Conservation (phyloP, 208 protist species). For the Trypanosoma caninum region DNA sequence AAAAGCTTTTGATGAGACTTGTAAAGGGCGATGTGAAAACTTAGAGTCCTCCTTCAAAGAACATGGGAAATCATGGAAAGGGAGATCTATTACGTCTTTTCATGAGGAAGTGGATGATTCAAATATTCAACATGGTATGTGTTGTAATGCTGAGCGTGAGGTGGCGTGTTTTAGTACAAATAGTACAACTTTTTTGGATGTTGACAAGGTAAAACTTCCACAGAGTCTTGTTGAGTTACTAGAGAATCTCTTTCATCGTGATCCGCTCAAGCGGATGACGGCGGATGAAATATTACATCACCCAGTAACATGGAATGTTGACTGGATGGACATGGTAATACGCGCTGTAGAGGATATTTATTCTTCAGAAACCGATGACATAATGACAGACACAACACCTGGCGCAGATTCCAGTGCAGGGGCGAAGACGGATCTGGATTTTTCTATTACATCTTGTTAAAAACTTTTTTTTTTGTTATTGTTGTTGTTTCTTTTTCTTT, state of each 20-base stretch:
- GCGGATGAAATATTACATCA: conserved; percentile 69
- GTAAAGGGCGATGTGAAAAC: conserved; percentile 19
- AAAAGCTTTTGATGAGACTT: conserved; percentile 25
- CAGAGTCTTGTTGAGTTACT: conserved; percentile 67
- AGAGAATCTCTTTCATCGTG: conserved; percentile 57
- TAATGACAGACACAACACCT: background rate
- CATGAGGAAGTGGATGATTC: background rate
- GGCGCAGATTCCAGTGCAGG: background rate
- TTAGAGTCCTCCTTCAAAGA: background rate
- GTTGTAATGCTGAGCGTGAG: conserved; percentile 13
- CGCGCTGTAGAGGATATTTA: conserved; percentile 35
- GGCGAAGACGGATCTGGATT: conserved; percentile 9
- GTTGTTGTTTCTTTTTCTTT: conserved; percentile 6
- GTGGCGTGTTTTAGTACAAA: conserved; percentile 45
- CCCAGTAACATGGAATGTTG: conserved; percentile 66
- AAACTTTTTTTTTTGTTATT: too few relatives aligned
- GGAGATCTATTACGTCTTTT: background rate
- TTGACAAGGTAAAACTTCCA: conserved; percentile 43
- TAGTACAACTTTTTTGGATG: conserved; percentile 33
- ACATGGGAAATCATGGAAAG: background rate
- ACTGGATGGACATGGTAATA: conserved; percentile 73
- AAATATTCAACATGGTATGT: background rate
- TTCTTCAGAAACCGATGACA: conserved; percentile 15
- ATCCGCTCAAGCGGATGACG: conserved; percentile 71
- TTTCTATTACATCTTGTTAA: conserved; percentile 15